Conservation (phyloP, 1,139 yeast genomes). For the Pneumocystis wakefieldiae region DNA sequence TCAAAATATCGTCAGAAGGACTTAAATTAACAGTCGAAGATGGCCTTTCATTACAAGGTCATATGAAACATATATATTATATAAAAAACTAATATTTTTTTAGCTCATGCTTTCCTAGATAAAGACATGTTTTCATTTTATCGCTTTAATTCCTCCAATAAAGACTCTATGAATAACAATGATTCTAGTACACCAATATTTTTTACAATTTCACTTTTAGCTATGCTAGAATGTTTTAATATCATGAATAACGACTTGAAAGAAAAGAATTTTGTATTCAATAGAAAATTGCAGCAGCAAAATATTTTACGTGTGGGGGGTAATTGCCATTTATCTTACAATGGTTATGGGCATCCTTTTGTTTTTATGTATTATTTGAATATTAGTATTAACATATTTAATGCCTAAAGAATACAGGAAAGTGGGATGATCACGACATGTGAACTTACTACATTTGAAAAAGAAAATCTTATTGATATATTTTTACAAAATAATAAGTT, state of each 20-base stretch:
- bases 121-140: slow-evolving; percentile 4
- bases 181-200: slow-evolving; percentile 3
- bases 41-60: slow-evolving; percentile 13
- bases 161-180: slow-evolving; percentile 2
- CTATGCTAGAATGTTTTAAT: slow-evolving; percentile 15
- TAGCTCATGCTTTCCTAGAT: neutral
- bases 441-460: slow-evolving; percentile 15
- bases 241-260: slow-evolving; percentile 11
- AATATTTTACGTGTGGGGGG: slow-evolving; percentile 10
- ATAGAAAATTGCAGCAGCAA: neutral
- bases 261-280: slow-evolving; percentile 4
- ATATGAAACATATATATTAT: neutral
- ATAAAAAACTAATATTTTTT: neutral
- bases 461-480: slow-evolving; percentile 11
- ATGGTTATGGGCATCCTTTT: slow-evolving; percentile 13
- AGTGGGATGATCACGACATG: slow-evolving; percentile 15
- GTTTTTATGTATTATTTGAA: slow-evolving; percentile 10
- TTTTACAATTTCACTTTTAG: slow-evolving; percentile 13
- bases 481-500: slow-evolving; percentile 12
- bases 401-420: slow-evolving; percentile 13
- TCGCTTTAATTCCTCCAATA: slow-evolving; percentile 1
- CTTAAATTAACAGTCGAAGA: slow-evolving; percentile 15
- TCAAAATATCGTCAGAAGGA: slow-evolving; percentile 13
- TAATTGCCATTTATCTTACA: slow-evolving; percentile 11
- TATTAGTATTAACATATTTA: neutral